Conservation (phyloP, 2,329 filamentous ascomycete genomes). For the Phaeosphaeria sp. region DNA sequence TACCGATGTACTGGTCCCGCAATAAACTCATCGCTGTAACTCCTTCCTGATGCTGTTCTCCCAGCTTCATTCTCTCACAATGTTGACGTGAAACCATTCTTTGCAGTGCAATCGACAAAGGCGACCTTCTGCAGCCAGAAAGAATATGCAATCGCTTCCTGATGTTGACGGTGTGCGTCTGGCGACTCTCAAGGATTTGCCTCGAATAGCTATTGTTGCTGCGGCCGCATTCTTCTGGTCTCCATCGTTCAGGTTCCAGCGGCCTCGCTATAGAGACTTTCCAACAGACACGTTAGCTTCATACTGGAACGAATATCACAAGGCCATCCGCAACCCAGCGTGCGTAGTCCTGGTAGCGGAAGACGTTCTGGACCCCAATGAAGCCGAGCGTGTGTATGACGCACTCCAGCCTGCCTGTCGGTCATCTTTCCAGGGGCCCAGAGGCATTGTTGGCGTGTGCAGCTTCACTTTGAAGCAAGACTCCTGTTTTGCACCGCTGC, state of each 20-base stretch:
- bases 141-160: conserved; percentile 19
- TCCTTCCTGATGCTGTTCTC: background rate
- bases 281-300: conserved; percentile 32
- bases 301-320: conserved; percentile 24
- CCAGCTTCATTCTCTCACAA: background rate
- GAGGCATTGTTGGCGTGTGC: conserved; percentile 33
- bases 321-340: conserved; percentile 18
- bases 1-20: background rate
- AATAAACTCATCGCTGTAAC: background rate
- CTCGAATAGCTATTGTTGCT: conserved; percentile 35
- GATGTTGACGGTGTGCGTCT: conserved; percentile 26
- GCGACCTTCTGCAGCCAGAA: background rate
- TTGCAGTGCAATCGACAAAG: background rate
- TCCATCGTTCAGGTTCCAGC: conserved; percentile 38
- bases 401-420: conserved; percentile 23
- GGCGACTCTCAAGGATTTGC: conserved; percentile 30
- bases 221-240: conserved; percentile 39
- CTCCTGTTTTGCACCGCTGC: conserved; percentile 24
- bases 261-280: conserved; percentile 25
- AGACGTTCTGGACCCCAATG: conserved; percentile 15
- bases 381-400: conserved; percentile 26
- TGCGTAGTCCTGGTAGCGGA: conserved; percentile 27
- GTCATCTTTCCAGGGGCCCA: background rate
- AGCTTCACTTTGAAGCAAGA: conserved; percentile 29
- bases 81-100: background rate